Evolutionary conservation across 345 rosid genomes (phyloP), one percentile per base, ranked within the genome.

Genomic region (Pseudoturritis turrita): DNA sequence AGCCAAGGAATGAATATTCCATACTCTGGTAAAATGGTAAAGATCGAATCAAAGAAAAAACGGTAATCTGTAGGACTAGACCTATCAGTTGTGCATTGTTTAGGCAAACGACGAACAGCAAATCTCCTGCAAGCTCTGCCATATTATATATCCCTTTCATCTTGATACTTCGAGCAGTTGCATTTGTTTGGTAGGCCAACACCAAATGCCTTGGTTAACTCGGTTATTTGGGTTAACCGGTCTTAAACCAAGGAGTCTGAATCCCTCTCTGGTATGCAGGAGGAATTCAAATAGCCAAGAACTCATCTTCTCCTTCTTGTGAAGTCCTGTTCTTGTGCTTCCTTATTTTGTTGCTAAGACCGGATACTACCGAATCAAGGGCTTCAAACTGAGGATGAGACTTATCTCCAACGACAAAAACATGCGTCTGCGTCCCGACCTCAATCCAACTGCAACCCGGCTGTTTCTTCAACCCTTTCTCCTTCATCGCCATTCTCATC

Each of bases 361-460:
- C 79, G 4, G 13, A 25, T 55, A 90, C 74, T 33, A 84, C 50
- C 33, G 58, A 67, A 71, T 79, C 67, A 40, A 86, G 65, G 17
- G 45, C 65, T 70, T 78, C 65, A 33, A 78, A 72, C 18, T 70
- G 81, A 70, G 47, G 51, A 71, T 84, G 90, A 54, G 92, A 81
- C 57, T 79, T 70, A 56, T 83, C 87, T 56, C 85, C 83, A 70
- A 81, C 89, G 1, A 84, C 78, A 70, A 88, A 90, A 52, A 78
- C 79, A 69, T 85, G 80, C 58, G 54, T 73, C 66, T 58, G 78
- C 47, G 76, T 82, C 67, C 75, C 83, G 9, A 86, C 57, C 64
- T 73, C 76, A 65, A 88, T 69, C 95, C 97, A 90, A 76, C 97
- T 88, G 59, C 89, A 84, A 25, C 96, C 92, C 0, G 96, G 95